Base-by-base conservation (phyloP, 768 basidiomycete species). In the Melanogaster broomeanus region DNA sequence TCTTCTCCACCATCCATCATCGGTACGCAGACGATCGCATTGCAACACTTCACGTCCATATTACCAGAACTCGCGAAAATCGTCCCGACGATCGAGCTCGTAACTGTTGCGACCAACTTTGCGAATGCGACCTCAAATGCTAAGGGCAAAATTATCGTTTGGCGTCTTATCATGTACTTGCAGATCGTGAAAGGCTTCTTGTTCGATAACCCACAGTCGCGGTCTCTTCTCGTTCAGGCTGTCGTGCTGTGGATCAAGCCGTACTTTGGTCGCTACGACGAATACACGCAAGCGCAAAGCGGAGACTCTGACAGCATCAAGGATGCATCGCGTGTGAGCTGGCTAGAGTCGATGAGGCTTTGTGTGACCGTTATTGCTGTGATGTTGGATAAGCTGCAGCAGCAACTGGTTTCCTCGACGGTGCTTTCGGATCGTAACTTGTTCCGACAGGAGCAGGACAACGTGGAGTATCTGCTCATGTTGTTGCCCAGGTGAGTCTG, bases 241-340 rank as follows among this genome's bases (percentile, higher is more conserved):
- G 84, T 98, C 24, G 85, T 94, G 10, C 81, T 87, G 19, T 98
- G 95, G 94, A 87, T 98, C 58, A 96, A 94, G 65, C 93, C 95
- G 2, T 87, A 95, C 67, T 91, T 98, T 61, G 95, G 95, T 22
- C 82, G 83, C 25, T 98, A 88, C 63, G 93, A 98, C 56, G 94
- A 95, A 68, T 88, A 83, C 58, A 64, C 76, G 18, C 80, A 84
- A 56, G 79, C 79, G 12, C 77, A 79, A 48, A 70, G 81, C 2
- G 83, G 77, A 48, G 93, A 95, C 56, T 72, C 81, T 3, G 89
- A 93, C 53, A 68, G 63, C 33, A 77, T 73, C 18, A 78, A 82
- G 40, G 93, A 97, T 64, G 74, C 79, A 9, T 85, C 88, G n/a
- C 81, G 90, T 9, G 79, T 96, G 22, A 79, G 76, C 46, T 98